Evolutionary conservation across 768 basidiomycete species (phyloP).

Genomic region (Naganishia vishniacii): DNA sequence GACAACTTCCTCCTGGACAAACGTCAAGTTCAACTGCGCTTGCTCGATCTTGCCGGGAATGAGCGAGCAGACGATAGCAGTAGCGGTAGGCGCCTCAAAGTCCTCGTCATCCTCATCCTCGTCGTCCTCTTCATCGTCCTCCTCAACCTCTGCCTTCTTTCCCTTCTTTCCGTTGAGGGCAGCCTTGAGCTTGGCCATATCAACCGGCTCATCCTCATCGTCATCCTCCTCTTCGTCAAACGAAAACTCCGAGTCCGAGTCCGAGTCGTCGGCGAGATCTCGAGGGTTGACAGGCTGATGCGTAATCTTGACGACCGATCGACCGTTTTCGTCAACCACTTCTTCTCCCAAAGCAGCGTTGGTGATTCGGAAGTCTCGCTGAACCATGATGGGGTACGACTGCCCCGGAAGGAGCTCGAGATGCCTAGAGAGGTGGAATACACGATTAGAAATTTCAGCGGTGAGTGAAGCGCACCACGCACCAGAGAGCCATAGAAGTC

Average conservation of each 20-base stretch:
- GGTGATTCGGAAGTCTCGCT: constrained; percentile 69
- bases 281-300: constrained; percentile 44
- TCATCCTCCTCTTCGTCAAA: constrained; percentile 42
- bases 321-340: constrained; percentile 56
- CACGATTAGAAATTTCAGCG: not conserved
- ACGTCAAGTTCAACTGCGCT: constrained; percentile 62
- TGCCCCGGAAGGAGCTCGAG: constrained; percentile 39
- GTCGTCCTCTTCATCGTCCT: constrained; percentile 12
- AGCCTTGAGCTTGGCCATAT: constrained; percentile 44
- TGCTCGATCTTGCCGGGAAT: constrained; percentile 84
- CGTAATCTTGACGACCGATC: constrained; percentile 50
- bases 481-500: constrained; percentile 26
- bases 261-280: constrained; percentile 37
- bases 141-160: constrained; percentile 24
- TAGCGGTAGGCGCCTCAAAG: constrained; percentile 48
- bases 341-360: constrained; percentile 74
- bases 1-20: constrained; percentile 61
- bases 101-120: constrained; percentile 36
- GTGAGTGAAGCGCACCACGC: not conserved
- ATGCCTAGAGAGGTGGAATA: constrained; percentile 15
- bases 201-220: constrained; percentile 53
- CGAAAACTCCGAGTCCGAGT: no score
- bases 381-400: constrained; percentile 57
- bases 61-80: constrained; percentile 63
- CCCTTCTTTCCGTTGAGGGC: constrained; percentile 20